Evolutionary conservation across 305 asterid species (phyloP).

Genomic region (Fraxinus angustifolia): DNA sequence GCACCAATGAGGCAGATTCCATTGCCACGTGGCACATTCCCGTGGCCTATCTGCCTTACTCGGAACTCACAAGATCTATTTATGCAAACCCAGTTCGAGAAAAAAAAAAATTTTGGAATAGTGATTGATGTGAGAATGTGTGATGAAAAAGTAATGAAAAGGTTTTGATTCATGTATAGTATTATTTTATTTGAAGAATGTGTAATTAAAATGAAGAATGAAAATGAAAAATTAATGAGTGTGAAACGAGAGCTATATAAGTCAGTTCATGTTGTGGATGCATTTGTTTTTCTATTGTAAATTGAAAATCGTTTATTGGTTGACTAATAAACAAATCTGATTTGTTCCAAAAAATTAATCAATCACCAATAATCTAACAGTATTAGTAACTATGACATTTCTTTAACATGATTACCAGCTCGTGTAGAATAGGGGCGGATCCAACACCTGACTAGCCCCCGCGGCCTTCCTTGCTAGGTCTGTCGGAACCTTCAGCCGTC

Average conservation of each 20-base stretch:
- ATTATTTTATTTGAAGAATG: too few species aligned
- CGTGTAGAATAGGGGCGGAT: too few species aligned
- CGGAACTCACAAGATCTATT: conserved; percentile 16
- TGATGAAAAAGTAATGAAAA: too few species aligned
- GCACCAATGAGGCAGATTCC: conserved; percentile 36
- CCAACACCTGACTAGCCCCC: too few species aligned
- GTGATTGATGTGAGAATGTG: too few species aligned
- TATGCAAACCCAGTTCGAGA: neutral
- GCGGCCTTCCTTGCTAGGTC: too few species aligned
- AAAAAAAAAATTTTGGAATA: too few species aligned
- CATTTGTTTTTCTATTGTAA: neutral
- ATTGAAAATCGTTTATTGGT: neutral
- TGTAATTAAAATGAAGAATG: too few species aligned
- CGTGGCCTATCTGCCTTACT: conserved; percentile 18
- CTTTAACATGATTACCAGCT: neutral
- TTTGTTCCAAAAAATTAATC: neutral
- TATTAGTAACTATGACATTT: neutral
- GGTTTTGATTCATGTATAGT: too few species aligned
- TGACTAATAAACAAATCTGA: neutral
- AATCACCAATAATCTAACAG: neutral
- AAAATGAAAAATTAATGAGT: too few species aligned
- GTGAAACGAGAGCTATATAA: neutral
- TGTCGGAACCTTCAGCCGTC: too few species aligned
- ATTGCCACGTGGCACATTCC: conserved; percentile 37
- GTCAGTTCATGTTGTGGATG: neutral